Percentiles rank a stretch among this genome's conserved stretches.
phyloP scores from a whole-genome alignment of 208 protist genomes.

The Leptomonas seymouri region DNA sequence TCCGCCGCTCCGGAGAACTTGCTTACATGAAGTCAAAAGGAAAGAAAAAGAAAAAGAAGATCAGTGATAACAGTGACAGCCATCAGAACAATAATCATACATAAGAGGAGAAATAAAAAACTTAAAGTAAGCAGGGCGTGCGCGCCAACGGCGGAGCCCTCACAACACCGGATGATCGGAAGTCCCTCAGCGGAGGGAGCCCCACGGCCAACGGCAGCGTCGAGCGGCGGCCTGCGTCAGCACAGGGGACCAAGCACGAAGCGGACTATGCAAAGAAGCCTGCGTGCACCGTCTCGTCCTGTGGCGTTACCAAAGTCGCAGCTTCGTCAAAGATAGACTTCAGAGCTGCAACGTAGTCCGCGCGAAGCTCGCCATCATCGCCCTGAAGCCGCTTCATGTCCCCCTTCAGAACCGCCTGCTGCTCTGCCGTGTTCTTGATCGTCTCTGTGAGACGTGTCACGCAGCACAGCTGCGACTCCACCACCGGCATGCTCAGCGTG shows the following conservation, averaged over 20 bases:
- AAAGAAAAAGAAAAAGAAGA: slow-evolving; percentile 9
- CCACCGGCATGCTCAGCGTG: slow-evolving; percentile 31
- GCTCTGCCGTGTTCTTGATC: slow-evolving; percentile 9
- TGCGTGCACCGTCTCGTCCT: slow-evolving; percentile 34
- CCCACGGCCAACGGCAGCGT: no score
- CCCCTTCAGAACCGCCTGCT: slow-evolving; percentile 30
- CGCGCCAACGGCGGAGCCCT: no score
- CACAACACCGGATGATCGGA: no score
- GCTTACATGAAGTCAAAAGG: no score
- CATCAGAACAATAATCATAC: no score
- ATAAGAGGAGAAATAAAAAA: slow-evolving; percentile 9
- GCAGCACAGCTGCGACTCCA: slow-evolving; percentile 28
- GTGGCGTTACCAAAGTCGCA: slow-evolving; percentile 17
- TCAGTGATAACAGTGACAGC: no score
- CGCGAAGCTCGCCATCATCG: not conserved
- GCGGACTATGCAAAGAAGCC: not conserved
- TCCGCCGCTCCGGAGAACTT: no score
- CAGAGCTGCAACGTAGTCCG: slow-evolving; percentile 23
- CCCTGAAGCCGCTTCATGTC: slow-evolving; percentile 25
- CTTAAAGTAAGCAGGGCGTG: not conserved
- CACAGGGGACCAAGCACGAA: no score
- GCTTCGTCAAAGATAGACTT: slow-evolving; percentile 30
- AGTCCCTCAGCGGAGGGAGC: no score
- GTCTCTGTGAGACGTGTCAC: slow-evolving; percentile 13
- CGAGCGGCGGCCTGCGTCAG: no score